Base-by-base conservation (phyloP, 2,329 filamentous ascomycete genomes). In the Grosmannia penicillata region DNA sequence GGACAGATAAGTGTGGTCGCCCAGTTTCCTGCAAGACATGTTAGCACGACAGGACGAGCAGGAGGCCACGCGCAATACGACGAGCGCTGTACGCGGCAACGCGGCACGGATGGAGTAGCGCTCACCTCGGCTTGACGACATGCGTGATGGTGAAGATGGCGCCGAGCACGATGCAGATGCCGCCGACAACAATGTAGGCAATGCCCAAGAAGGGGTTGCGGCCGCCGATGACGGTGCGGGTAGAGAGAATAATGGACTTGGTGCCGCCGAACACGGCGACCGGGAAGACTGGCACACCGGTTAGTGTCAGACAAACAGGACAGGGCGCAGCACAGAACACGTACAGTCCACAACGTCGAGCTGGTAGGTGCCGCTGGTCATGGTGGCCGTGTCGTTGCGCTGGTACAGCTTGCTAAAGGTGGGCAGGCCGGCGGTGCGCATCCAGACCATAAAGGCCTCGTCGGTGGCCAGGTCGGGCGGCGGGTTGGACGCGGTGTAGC, bases 201-300 rank as follows among this genome's bases (percentile, higher is more conserved):
- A 98, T 98, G 33, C 91, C 91, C 37, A 96, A 72, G 68, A 95
- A 96, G 21, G 84, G 81, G 56, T 98, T 98, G 53, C 82, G 83
- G 49, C 91, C 91, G 41, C 91, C 91, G 70, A 98, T 87, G 43
- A 94, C 81, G 14, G 85, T 94, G 19, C 83, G 71, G 0, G 87
- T 95, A 31, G 84, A 87, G 51, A 96, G 78, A 38, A 95, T 67
- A 43, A 96, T 79, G 26, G 82, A 83, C 62, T 96, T 96, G 25
- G 78, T 91, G 48, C 89, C 89, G 48, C 79, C 77, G 56, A 89
- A 96, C 36, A 73, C 60, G 23, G 65, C 69, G 15, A 87, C 82
- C 2, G 78, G 77, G 65, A 94, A 96, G 54, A 79, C 87, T 95
- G 47, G 15, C 28, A 3, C 14, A 14, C 10, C 22, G 22, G 24